These are phyloP conservation scores for Megacollybia marginata DNA, from an alignment of 768 basidiomycete species.

Conservation along the genomic window DNA sequence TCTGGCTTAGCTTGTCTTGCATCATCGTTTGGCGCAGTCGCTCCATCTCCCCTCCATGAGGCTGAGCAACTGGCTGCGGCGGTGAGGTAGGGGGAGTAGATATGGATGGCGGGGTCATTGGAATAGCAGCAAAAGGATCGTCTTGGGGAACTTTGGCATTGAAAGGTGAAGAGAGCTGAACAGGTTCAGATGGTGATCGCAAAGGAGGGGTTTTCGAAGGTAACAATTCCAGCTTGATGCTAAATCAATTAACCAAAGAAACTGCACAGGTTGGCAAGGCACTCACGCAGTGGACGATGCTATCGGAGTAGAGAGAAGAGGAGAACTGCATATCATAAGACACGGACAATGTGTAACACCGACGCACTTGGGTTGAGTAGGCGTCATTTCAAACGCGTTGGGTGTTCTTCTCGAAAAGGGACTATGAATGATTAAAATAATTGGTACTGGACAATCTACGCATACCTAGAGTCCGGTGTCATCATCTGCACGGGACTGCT, in stretches of 20 bases:
- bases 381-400: neutral
- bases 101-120: slow-evolving; percentile 5
- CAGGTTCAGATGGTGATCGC: slow-evolving; percentile 5
- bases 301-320: neutral
- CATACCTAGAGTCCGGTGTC: slow-evolving; percentile 10
- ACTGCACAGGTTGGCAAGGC: neutral
- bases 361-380: neutral
- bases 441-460: neutral
- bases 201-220: slow-evolving; percentile 2
- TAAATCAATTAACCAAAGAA: neutral
- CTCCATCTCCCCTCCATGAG: slow-evolving; percentile 48
- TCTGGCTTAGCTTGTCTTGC: slow-evolving; percentile 40
- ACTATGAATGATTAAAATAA: neutral
- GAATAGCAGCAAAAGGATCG: slow-evolving; percentile 8
- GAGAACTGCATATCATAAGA: neutral
- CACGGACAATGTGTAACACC: neutral
- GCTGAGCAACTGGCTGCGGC: slow-evolving; percentile 18
- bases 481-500: slow-evolving; percentile 4
- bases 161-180: slow-evolving; percentile 20
- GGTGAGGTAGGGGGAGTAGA: slow-evolving; percentile 17
- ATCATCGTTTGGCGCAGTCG: slow-evolving; percentile 48
- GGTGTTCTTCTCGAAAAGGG: neutral
- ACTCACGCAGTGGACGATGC: neutral
- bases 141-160: slow-evolving; percentile 13
- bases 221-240: neutral